Evolutionary conservation across 192 early-diverging fungal species (phyloP).

Genomic region (Oehlia diaphana): DNA sequence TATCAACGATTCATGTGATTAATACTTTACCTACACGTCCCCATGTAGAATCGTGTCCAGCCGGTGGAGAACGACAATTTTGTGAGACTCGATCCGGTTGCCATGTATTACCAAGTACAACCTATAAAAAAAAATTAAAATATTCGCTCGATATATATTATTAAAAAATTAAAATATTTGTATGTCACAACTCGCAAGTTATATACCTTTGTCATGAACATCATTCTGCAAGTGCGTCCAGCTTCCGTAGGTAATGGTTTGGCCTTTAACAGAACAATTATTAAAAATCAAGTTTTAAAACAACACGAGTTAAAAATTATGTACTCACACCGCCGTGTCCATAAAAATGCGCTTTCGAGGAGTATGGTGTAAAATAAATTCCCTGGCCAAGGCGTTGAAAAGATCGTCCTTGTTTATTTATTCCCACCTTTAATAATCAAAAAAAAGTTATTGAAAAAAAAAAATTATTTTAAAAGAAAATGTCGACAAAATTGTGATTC

Average conservation of each 20-base stretch:
- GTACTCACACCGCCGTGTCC: slow-evolving; percentile 22
- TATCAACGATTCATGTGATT: neutral
- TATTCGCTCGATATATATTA: too few relatives aligned
- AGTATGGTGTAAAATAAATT: slow-evolving; percentile 21
- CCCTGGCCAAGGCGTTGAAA: slow-evolving; percentile 27
- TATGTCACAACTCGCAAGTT: too few relatives aligned
- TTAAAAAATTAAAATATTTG: too few relatives aligned
- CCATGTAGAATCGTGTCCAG: slow-evolving; percentile 16
- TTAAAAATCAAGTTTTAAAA: neutral
- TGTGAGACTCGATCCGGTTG: slow-evolving; percentile 4
- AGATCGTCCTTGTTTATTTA: neutral
- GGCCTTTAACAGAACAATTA: neutral
- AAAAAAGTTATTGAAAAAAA: too few relatives aligned
- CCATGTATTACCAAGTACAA: slow-evolving; percentile 5
- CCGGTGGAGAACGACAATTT: neutral
- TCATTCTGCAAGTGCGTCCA: neutral
- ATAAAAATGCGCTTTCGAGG: slow-evolving; percentile 27
- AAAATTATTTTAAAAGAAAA: too few relatives aligned
- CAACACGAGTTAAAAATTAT: neutral
- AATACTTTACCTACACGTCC: slow-evolving; percentile 14
- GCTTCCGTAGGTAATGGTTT: neutral
- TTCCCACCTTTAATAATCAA: neutral
- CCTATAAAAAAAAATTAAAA: neutral
- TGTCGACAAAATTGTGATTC: too few relatives aligned
- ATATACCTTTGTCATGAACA: slow-evolving; percentile 20